Evolutionary conservation across 257 asterid species (phyloP), one percentile per base, ranked within the genome.

Genomic region (Verbascum thapsus): DNA sequence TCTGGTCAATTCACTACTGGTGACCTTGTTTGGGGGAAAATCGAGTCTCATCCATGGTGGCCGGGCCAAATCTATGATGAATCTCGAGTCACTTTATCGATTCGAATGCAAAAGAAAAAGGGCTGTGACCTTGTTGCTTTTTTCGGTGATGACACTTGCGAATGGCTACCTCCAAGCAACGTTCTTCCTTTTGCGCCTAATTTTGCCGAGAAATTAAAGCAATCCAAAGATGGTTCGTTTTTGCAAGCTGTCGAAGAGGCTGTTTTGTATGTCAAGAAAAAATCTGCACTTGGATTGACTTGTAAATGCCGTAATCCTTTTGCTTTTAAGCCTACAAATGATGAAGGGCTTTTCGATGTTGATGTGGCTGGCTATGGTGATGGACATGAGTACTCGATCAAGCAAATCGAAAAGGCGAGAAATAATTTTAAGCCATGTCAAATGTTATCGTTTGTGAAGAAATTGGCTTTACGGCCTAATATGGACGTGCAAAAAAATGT

Each of bases 321-420:
- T 51, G 6, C 4, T 11, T 51, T 51, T 19, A 51, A 2, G 56
- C 8, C 12, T 51, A 8, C 37, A 4, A 35, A 51, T 35, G 35
- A 19, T 12, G 16, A 51, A 23, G 56, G 56, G 35, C 22, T 20
- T 22, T 10, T 51, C 3, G 13, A 20, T 9, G 56, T 51, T 23
- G 56, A 51, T 51, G 35, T 51, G 17, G 56, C 37, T 11, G 56
- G 56, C 15, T 22, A 51, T 22, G 35, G 16, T 11, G 16, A 12
- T 51, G 38, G 56, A 22, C 20, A 35, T 51, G 6, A 3, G n/a
- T 51, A 20, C 11, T 20, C 56, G 0, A 8, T 10, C 6, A 37
- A 51, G 38, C 56, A 51, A 51, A 51, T 51, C 10, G n/a, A 51
- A 16, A 51, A 51, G 56, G 56, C 56, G 8, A 51, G 56, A 20